Base-by-base conservation (phyloP, 2,329 filamentous ascomycete species). In the Rhinocladiella mackenziei region DNA sequence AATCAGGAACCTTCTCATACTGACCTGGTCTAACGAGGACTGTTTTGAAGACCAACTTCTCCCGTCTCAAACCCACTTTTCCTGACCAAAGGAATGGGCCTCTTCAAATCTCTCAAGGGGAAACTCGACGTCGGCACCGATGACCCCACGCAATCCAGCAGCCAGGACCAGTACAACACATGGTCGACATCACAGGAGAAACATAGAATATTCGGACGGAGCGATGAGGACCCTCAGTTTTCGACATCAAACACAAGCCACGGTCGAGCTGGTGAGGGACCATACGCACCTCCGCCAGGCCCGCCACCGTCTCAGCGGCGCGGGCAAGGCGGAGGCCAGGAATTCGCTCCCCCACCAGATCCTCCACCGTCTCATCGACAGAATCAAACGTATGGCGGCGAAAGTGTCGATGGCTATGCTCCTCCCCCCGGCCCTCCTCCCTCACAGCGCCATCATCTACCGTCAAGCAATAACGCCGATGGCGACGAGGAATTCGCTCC, bases 321-420 rank as follows among this genome's bases (percentile, higher is more conserved):
- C 26, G 11, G 14, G 4, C 23, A 19, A 11, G 25, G 19, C 13
- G 3, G 39, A 17, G 15, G 18, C 13, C 4, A 43, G 18, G 19
- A 36, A 10, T 48, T 44, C 28, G 15, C 30, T 19, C 47, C 55
- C 23, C 51, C 56, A 17, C 37, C 52, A 10, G 57, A 56, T 11
- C 55, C 52, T 42, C 64, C 60, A 9, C 62, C 62, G 17, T 61
- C 62, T 33, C 62, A 58, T 45, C 29, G 25, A 13, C 15, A 34
- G 8, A 30, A 36, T 17, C 14, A 30, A 19, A 20, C 5, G 8
- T n/a, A 34, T 9, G 11, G 15, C 31, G 8, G 13, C 13, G n/a
- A 7, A 9, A 17, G 6, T 20, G 28, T 9, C n/a, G 8, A 8
- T 31, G 11, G 6, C 6, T 10, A 17, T 20, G 7, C 32, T 35